Evolutionary conservation across 257 asterid species (phyloP).

Genomic region (Lycium barbarum): DNA sequence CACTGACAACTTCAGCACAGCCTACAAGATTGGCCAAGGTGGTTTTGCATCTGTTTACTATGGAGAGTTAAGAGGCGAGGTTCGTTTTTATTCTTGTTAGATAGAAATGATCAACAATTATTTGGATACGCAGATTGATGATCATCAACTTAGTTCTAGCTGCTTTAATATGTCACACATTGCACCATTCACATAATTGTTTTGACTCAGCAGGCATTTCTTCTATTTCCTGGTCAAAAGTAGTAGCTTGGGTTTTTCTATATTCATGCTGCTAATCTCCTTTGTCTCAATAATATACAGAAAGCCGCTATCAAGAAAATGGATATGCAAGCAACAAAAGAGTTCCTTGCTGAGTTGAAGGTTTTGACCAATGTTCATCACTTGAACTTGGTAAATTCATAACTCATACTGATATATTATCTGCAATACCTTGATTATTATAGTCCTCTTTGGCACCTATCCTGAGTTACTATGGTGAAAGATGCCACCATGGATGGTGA

Average conservation of each 20-base stretch:
- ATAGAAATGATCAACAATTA: neutral
- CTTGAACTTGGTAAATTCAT: conserved; percentile 72
- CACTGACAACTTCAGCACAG: conserved; percentile 58
- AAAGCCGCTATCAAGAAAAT: conserved; percentile 84
- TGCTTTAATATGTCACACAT: neutral
- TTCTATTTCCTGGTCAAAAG: neutral
- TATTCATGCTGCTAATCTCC: conserved; percentile 21
- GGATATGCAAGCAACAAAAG: conserved; percentile 95
- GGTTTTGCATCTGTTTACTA: conserved; percentile 83
- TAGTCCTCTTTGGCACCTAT: neutral
- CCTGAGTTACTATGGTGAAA: neutral
- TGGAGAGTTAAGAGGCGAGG: conserved; percentile 88
- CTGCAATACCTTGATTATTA: neutral
- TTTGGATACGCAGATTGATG: neutral
- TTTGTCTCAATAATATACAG: conserved; percentile 45
- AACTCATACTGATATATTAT: neutral
- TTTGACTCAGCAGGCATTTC: neutral
- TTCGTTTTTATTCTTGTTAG: conserved; percentile 38
- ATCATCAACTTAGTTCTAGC: neutral
- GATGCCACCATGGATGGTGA: neutral
- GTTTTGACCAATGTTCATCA: conserved; percentile 90
- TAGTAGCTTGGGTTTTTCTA: neutral
- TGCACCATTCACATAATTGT: neutral
- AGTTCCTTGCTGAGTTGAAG: conserved; percentile 78
- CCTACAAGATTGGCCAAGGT: conserved; percentile 84